phyloP scores from a whole-genome alignment of 2,329 filamentous ascomycete species.

The Ophiostoma quercus region DNA sequence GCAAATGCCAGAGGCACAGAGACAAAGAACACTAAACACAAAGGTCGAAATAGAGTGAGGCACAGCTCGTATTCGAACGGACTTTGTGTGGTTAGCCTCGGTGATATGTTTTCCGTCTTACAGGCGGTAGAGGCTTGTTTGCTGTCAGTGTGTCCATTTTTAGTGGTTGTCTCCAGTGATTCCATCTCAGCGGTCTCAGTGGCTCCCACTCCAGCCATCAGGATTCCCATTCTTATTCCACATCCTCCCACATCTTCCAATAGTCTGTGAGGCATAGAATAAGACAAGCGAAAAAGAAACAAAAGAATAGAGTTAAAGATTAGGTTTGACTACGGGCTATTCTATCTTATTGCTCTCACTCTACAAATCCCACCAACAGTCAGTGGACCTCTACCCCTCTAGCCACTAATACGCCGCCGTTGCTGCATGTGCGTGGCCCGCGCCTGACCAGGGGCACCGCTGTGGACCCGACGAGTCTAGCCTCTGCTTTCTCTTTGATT shows the following conservation, averaged over 20 bases:
- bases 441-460: not conserved
- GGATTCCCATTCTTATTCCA: not conserved
- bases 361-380: not conserved
- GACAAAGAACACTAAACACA: not conserved
- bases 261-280: not conserved
- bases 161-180: not conserved
- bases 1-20: not conserved
- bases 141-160: not conserved
- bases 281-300: not conserved
- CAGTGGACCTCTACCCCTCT: not conserved
- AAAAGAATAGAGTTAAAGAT: not conserved
- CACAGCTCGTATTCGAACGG: constrained; percentile 6
- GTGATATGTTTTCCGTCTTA: not conserved
- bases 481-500: not conserved
- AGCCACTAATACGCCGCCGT: constrained; percentile 17
- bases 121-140: not conserved
- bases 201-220: not conserved
- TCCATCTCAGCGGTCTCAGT: too few relatives aligned
- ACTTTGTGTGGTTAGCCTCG: not conserved
- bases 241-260: not conserved
- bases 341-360: too few relatives aligned
- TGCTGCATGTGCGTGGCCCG: constrained; percentile 17
- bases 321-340: not conserved
- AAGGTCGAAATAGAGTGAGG: not conserved
- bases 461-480: not conserved